Conservation (phyloP, 148 eudicot species). For the Gaultheria prostrata region DNA sequence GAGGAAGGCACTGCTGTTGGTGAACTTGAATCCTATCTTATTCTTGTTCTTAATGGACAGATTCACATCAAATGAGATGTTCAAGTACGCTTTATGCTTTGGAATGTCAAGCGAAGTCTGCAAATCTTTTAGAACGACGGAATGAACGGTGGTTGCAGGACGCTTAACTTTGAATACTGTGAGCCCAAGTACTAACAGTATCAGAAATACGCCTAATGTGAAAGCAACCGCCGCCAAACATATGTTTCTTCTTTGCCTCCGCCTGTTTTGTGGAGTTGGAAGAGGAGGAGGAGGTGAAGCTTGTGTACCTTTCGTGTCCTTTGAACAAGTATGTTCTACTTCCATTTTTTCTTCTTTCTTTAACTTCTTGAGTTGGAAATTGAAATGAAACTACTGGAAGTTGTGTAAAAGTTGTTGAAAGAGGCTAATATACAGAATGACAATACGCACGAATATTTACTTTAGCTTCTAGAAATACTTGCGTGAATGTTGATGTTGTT, state of each 20-base stretch:
- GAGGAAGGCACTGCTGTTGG: not conserved
- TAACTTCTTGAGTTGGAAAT: not conserved
- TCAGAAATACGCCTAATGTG: not conserved
- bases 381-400: not conserved
- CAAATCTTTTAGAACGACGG: not conserved
- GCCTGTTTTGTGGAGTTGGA: not conserved
- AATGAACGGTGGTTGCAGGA: not conserved
- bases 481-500: not conserved
- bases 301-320: not conserved
- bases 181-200: not conserved
- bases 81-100: not conserved
- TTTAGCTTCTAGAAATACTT: not conserved
- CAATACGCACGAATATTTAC: not conserved
- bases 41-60: not conserved
- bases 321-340: not conserved
- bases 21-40: slow-evolving; percentile 8
- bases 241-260: not conserved
- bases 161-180: not conserved
- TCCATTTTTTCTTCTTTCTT: not conserved
- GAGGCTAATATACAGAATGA: not conserved
- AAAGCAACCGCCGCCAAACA: not conserved
- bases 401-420: not conserved
- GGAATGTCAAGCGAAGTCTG: not conserved
- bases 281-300: not conserved
- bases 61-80: not conserved